phyloP scores from a whole-genome alignment of 2,329 filamentous ascomycete genomes.

The Rasamsonia emersonii region DNA sequence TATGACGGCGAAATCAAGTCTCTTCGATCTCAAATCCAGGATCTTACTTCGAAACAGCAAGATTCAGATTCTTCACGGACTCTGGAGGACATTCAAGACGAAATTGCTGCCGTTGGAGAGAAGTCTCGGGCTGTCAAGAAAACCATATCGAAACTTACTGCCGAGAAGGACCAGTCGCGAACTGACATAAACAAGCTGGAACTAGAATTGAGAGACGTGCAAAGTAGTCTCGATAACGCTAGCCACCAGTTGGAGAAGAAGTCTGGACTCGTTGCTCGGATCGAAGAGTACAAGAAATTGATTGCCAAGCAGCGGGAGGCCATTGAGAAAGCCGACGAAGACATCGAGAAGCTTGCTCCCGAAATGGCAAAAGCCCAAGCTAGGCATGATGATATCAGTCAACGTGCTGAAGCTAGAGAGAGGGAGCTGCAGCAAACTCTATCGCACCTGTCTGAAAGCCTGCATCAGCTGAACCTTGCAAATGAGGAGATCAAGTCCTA shows the following conservation, averaged over 20 bases:
- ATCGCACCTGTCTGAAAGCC: constrained; percentile 61
- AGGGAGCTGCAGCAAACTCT: constrained; percentile 62
- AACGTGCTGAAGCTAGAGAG: constrained; percentile 63
- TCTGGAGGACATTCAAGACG: constrained; percentile 74
- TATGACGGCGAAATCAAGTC: constrained; percentile 63
- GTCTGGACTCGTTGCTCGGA: constrained; percentile 57
- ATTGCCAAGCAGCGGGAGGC: constrained; percentile 60
- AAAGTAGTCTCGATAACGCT: constrained; percentile 61
- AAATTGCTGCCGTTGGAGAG: constrained; percentile 59
- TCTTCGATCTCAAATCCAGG: constrained; percentile 63
- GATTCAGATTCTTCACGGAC: constrained; percentile 57
- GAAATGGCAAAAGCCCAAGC: constrained; percentile 67
- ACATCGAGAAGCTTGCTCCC: constrained; percentile 66
- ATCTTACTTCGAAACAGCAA: constrained; percentile 67
- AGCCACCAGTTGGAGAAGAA: constrained; percentile 75
- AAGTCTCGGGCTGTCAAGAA: constrained; percentile 57
- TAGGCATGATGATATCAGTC: constrained; percentile 66
- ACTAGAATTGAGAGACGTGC: constrained; percentile 66
- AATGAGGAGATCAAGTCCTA: constrained; percentile 75
- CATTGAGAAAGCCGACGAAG: constrained; percentile 61
- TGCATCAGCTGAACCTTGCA: constrained; percentile 67
- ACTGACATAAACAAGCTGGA: constrained; percentile 63
- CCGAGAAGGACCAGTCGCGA: constrained; percentile 63
- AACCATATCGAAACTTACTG: constrained; percentile 55
- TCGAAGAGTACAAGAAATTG: constrained; percentile 63